Evolutionary conservation across 305 asterid species (phyloP).

Genomic region (Rubia peregrina): DNA sequence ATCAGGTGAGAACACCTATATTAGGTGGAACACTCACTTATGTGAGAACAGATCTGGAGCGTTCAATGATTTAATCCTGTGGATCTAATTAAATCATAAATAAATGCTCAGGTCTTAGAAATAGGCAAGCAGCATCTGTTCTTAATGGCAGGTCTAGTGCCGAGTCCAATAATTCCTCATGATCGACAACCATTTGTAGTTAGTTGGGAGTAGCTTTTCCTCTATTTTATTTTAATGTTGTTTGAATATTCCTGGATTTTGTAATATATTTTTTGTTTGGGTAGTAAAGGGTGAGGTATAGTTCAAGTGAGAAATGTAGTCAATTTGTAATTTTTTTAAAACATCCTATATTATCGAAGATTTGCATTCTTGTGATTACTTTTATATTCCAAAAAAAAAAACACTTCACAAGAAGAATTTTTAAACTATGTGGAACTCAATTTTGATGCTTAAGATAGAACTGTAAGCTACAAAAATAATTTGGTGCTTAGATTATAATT

Average conservation of each 20-base stretch:
- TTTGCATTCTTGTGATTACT: slow-evolving; percentile 4
- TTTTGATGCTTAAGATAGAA: too few species aligned
- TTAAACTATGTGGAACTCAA: too few species aligned
- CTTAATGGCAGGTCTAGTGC: slow-evolving; percentile 11
- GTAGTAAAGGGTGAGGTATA: slow-evolving; percentile 9
- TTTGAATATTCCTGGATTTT: neutral
- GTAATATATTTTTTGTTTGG: neutral
- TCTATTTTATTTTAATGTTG: neutral
- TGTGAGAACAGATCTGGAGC: too few species aligned
- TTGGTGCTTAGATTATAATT: too few species aligned
- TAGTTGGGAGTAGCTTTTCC: neutral
- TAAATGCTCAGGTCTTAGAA: neutral
- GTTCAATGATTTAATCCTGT: too few species aligned
- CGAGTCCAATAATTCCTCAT: slow-evolving; percentile 17
- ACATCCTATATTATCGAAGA: neutral
- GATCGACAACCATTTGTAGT: neutral
- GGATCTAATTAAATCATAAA: too few species aligned
- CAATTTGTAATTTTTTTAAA: slow-evolving; percentile 8
- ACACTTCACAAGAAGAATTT: too few species aligned
- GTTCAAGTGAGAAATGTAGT: slow-evolving; percentile 12
- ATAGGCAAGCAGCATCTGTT: slow-evolving; percentile 42
- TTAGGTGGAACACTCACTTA: too few species aligned
- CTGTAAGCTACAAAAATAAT: too few species aligned
- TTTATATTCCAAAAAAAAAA: neutral
- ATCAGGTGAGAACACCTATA: too few species aligned